These are phyloP conservation scores for Biscogniauxia mediterranea DNA, from an alignment of 2,329 filamentous ascomycete species.

Conservation along the genomic window DNA sequence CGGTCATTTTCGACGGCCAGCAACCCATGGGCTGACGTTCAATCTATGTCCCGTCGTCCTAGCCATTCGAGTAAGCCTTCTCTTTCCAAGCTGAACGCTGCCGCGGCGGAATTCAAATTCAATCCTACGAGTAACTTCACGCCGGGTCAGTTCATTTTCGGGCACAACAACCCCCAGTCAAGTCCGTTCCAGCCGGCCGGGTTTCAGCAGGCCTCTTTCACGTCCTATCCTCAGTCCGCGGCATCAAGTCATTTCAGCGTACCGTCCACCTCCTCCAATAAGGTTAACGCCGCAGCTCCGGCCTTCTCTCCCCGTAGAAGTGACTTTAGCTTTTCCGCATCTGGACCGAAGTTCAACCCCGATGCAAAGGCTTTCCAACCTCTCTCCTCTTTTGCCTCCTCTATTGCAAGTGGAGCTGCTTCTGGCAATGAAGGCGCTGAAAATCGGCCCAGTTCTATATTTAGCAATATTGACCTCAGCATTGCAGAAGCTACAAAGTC, in stretches of 20 bases:
- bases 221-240: constrained; percentile 36
- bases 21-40: constrained; percentile 62
- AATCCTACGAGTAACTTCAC: constrained; percentile 54
- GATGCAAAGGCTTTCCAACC: constrained; percentile 78
- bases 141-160: constrained; percentile 51
- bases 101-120: constrained; percentile 86
- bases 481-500: constrained; percentile 63
- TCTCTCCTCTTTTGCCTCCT: constrained; percentile 44
- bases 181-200: constrained; percentile 47
- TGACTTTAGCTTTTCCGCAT: constrained; percentile 55
- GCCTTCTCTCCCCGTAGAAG: constrained; percentile 68
- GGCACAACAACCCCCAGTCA: constrained; percentile 32
- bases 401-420: constrained; percentile 44
- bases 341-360: constrained; percentile 68
- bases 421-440: constrained; percentile 45
- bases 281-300: constrained; percentile 68
- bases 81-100: constrained; percentile 79
- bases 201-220: constrained; percentile 41
- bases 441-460: constrained; percentile 55
- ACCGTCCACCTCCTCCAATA: constrained; percentile 39
- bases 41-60: constrained; percentile 42
- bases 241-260: constrained; percentile 42
- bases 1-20: constrained; percentile 55
- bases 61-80: constrained; percentile 69
- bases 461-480: constrained; percentile 65